Percentiles rank a stretch among this genome's conserved stretches.
Evolutionary conservation across 805 yeast species (phyloP).

Genomic region (Metschnikowia gelsemii): DNA sequence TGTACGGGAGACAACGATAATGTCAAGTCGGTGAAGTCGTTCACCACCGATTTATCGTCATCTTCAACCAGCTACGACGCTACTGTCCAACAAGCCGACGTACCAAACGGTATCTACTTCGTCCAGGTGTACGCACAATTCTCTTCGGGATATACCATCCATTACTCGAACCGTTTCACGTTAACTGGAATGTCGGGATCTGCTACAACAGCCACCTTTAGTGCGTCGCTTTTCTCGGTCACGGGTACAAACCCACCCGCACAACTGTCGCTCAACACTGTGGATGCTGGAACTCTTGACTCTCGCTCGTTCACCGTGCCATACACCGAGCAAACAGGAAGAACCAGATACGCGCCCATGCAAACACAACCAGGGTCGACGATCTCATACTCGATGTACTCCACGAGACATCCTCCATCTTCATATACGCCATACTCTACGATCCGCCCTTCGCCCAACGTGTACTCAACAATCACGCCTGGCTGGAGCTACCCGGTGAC

Average conservation of each 20-base stretch:
- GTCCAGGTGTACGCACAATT: slow-evolving; percentile 63
- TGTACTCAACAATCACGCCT: slow-evolving; percentile 71
- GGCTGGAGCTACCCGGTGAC: slow-evolving; percentile 76
- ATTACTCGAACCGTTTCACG: slow-evolving; percentile 65
- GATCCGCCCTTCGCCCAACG: slow-evolving; percentile 41
- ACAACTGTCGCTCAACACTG: slow-evolving; percentile 34
- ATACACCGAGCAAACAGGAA: slow-evolving; percentile 78
- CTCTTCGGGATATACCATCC: slow-evolving; percentile 51
- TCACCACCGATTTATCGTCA: slow-evolving; percentile 22
- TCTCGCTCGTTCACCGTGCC: slow-evolving; percentile 61
- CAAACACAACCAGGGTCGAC: slow-evolving; percentile 79
- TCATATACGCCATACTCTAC: slow-evolving; percentile 57
- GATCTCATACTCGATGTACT: slow-evolving; percentile 66
- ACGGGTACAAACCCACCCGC: slow-evolving; percentile 44
- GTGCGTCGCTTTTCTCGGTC: slow-evolving; percentile 29
- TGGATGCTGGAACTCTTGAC: slow-evolving; percentile 24
- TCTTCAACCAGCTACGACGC: slow-evolving; percentile 40
- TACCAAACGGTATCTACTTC: slow-evolving; percentile 66
- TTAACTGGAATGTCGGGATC: slow-evolving; percentile 75
- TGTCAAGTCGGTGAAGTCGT: slow-evolving; percentile 41
- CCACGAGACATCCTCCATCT: slow-evolving; percentile 65
- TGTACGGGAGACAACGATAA: slow-evolving; percentile 65
- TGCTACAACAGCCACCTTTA: slow-evolving; percentile 42
- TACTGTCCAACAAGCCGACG: slow-evolving; percentile 41
- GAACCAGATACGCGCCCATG: slow-evolving; percentile 85